Evolutionary conservation across 108 stramenopile genomes (phyloP).

Genomic region (Epithemia pelagica): DNA sequence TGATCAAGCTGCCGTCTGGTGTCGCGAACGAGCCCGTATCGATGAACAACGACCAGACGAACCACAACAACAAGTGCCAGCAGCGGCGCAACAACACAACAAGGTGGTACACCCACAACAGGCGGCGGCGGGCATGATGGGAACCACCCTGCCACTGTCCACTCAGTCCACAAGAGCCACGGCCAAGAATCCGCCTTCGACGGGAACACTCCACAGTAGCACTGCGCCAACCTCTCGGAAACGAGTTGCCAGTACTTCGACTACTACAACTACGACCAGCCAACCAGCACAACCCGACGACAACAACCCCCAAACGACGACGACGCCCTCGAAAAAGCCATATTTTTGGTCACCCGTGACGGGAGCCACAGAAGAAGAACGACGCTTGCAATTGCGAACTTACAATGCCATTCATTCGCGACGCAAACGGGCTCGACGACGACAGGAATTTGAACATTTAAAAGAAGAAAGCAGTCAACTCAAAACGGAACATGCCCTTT

Average conservation of each 20-base stretch:
- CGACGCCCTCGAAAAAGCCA: background rate
- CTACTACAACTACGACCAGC: too few species aligned
- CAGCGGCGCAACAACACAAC: too few species aligned
- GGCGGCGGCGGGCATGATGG: background rate
- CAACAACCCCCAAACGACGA: background rate
- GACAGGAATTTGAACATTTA: background rate
- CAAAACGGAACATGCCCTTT: background rate
- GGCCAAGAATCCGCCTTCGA: background rate
- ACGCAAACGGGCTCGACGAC: slow-evolving; percentile 1
- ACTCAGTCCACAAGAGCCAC: background rate
- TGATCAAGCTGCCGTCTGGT: background rate
- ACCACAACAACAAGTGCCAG: too few species aligned
- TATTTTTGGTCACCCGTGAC: background rate
- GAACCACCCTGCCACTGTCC: background rate
- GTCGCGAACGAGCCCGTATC: slow-evolving; percentile 1
- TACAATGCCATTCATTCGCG: slow-evolving; percentile 1
- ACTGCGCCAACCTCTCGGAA: too few species aligned
- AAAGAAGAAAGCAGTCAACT: background rate
- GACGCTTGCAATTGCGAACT: slow-evolving; percentile 2
- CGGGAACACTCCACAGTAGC: too few species aligned
- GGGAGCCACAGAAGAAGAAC: background rate
- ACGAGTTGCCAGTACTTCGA: too few species aligned
- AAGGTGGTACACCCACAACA: background rate
- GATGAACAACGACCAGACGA: too few species aligned
- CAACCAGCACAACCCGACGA: too few species aligned